Conservation (phyloP, 805 yeast genomes). For the Millerozyma miso region DNA sequence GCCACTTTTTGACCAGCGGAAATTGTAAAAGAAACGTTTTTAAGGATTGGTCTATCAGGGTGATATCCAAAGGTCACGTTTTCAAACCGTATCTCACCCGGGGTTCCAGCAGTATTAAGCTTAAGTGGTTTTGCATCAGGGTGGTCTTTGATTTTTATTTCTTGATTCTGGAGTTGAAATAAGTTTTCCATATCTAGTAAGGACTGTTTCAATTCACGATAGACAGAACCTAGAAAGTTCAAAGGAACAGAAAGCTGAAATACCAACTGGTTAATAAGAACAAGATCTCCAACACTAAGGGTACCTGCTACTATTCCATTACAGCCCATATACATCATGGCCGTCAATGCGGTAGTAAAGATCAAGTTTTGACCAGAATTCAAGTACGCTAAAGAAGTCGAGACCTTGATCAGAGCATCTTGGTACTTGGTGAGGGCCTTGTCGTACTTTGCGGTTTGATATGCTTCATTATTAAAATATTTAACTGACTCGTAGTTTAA, state of each 20-base stretch:
- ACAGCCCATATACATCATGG: constrained; percentile 98
- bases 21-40: constrained; percentile 75
- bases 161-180: constrained; percentile 76
- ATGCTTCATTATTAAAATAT: constrained; percentile 85
- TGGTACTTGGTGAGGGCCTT: constrained; percentile 69
- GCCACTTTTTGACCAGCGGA: constrained; percentile 93
- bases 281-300: constrained; percentile 91
- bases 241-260: constrained; percentile 94
- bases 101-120: constrained; percentile 35
- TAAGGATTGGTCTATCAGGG: constrained; percentile 79
- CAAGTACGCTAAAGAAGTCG: constrained; percentile 74
- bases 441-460: constrained; percentile 78
- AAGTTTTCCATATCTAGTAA: constrained; percentile 93
- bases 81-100: constrained; percentile 82
- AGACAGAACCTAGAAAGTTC: constrained; percentile 92
- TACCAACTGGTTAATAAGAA: constrained; percentile 89
- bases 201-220: constrained; percentile 90
- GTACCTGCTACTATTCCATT: constrained; percentile 82
- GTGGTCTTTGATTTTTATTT: constrained; percentile 59
- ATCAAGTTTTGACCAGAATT: constrained; percentile 78
- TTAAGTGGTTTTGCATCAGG: constrained; percentile 60
- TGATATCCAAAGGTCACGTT: constrained; percentile 92
- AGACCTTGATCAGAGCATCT: constrained; percentile 71
- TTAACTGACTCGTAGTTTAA: constrained; percentile 94
- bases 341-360: constrained; percentile 85